Base-by-base conservation (phyloP, 108 stramenopile genomes). In the Stephanodiscus triporus region DNA sequence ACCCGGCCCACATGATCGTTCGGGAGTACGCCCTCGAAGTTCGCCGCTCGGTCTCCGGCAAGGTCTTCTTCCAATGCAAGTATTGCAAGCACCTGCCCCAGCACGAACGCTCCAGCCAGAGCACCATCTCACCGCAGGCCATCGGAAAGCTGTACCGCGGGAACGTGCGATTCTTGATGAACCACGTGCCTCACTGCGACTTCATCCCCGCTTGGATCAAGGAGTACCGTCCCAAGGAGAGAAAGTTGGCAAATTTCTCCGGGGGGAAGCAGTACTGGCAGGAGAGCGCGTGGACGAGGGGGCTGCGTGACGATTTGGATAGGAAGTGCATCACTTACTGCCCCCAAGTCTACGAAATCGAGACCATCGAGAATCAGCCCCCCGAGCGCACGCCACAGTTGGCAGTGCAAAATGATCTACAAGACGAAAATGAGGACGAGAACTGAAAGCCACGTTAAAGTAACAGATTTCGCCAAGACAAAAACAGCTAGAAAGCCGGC, bases 81-180 rank as follows among this genome's bases (percentile, higher is more conserved):
- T 54, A 16, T 13, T 54, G 53, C 53, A 54, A 54, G 53, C 53
- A 54, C 53, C 53, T 54, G 23, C 26, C 53, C 26, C 53, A 13
- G 11, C 9, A 54, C 10, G 24, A 54, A 26, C 23, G 53, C 26
- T 8, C 53, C 53, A 26, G 26, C 19, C 53, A 54, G 53, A 54
- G 53, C 53, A 54, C 53, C 11, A 27, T 54, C 26, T 24, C 23
- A 9, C 53, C 53, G 9, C 53, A 54, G 53, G 9, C 23, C 53
- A 54, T 54, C 26, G 53, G 24, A 1, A 7, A 9, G 4, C 19
- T 54, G 24, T 54, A 54, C 53, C 23, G 53, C 23, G 53, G 23
- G 24, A 54, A 54, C 53, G 53, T 54, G 23, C 53, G 53, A 7
- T 54, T 54, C 23, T 3, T 45, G 43, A 54, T 26, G 53, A 27